phyloP scores from a whole-genome alignment of 2,329 filamentous ascomycete genomes.

The Blumeria graminis region DNA sequence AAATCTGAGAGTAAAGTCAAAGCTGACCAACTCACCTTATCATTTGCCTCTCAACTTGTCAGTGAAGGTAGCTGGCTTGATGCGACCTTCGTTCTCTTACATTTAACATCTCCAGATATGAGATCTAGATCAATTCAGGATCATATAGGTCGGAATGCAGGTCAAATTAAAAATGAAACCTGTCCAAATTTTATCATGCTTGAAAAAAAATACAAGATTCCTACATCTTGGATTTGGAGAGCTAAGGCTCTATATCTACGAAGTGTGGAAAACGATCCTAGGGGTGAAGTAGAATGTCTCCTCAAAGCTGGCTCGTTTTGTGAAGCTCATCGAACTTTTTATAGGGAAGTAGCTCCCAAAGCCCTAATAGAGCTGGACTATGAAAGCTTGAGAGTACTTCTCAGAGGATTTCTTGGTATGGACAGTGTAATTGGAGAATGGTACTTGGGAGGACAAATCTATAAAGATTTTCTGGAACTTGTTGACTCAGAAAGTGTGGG shows the following conservation, averaged over 20 bases:
- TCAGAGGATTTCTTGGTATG: slow-evolving; percentile 45
- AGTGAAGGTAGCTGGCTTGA: slow-evolving; percentile 41
- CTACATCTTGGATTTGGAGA: slow-evolving; percentile 59
- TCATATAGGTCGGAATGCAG: slow-evolving; percentile 48
- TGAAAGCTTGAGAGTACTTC: slow-evolving; percentile 38
- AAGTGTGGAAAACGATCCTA: slow-evolving; percentile 42
- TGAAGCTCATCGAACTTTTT: slow-evolving; percentile 67
- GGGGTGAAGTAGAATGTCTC: slow-evolving; percentile 53
- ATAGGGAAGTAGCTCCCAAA: slow-evolving; percentile 54
- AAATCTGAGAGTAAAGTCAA: slow-evolving; percentile 29
- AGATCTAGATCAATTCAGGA: slow-evolving; percentile 47
- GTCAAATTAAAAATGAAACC: slow-evolving; percentile 34
- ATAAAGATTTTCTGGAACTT: slow-evolving; percentile 34
- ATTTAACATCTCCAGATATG: slow-evolving; percentile 37
- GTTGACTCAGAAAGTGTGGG: slow-evolving; percentile 18
- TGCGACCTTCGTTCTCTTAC: slow-evolving; percentile 54
- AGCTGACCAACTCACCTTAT: slow-evolving; percentile 39
- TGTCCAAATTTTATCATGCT: slow-evolving; percentile 33
- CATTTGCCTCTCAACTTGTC: slow-evolving; percentile 39
- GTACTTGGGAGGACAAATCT: slow-evolving; percentile 60
- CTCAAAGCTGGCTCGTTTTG: slow-evolving; percentile 51
- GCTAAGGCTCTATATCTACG: slow-evolving; percentile 68
- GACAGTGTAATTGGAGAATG: slow-evolving; percentile 43
- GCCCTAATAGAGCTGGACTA: slow-evolving; percentile 69
- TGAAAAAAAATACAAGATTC: slow-evolving; percentile 42